These are phyloP conservation scores for Penicillium sumatraense DNA, from an alignment of 2,329 filamentous ascomycete genomes.

Conservation along the genomic window DNA sequence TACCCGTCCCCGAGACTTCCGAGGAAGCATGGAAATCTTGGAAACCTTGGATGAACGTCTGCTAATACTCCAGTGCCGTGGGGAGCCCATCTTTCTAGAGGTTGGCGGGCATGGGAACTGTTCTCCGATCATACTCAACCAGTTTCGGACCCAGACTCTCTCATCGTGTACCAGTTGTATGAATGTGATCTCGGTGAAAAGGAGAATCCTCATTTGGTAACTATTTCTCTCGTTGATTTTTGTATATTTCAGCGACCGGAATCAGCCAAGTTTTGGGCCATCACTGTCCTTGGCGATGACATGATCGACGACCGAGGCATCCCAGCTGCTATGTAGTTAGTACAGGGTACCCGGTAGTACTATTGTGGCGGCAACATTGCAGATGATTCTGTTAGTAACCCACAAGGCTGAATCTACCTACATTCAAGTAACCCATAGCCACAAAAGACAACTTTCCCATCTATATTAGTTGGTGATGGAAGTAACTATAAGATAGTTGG, in stretches of 20 bases:
- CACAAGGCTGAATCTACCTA: background rate
- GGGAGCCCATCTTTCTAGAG: background rate
- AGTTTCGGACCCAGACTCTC: background rate
- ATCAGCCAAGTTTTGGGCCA: background rate
- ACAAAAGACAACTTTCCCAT: too few species aligned
- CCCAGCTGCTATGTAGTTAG: background rate
- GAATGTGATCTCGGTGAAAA: slow-evolving; percentile 1
- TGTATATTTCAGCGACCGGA: background rate
- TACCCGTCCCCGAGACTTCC: slow-evolving; percentile 1
- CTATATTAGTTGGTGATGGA: too few species aligned
- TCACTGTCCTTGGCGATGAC: background rate
- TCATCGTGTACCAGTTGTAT: background rate
- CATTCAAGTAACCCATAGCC: too few species aligned
- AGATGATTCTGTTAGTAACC: too few species aligned
- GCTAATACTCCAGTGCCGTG: background rate
- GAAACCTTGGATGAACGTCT: slow-evolving; percentile 4
- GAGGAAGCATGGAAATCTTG: background rate
- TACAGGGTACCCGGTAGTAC: too few species aligned
- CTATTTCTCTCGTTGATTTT: background rate
- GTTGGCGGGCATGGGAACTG: background rate
- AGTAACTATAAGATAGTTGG: background rate
- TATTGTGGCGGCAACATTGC: background rate
- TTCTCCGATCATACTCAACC: background rate
- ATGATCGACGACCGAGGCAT: background rate
- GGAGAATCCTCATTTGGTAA: background rate